phyloP scores from a whole-genome alignment of 2,329 filamentous ascomycete species.

The Phyllosticta citribraziliensis region DNA sequence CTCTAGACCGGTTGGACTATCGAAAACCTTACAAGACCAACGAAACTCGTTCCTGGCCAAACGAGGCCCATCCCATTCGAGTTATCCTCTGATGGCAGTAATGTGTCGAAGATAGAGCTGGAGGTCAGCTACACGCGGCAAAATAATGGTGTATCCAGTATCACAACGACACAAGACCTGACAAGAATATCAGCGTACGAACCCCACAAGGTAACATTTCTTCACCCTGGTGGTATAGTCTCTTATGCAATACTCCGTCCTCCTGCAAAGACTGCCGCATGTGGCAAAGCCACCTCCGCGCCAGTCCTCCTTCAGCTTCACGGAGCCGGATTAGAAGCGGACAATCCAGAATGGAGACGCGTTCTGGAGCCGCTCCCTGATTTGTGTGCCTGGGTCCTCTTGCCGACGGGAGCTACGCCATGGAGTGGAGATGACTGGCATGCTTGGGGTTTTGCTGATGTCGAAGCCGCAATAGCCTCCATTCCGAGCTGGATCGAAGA shows the following conservation, averaged over 20 bases:
- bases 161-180: slow-evolving; percentile 12
- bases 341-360: slow-evolving; percentile 36
- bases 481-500: slow-evolving; percentile 42
- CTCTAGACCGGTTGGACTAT: background rate
- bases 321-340: slow-evolving; percentile 48
- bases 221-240: slow-evolving; percentile 43
- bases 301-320: slow-evolving; percentile 45
- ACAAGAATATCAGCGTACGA: slow-evolving; percentile 22
- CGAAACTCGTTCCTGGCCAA: slow-evolving; percentile 25
- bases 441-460: slow-evolving; percentile 47
- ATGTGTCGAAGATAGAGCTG: slow-evolving; percentile 19
- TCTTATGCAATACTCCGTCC: slow-evolving; percentile 50
- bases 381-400: slow-evolving; percentile 45
- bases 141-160: slow-evolving; percentile 5
- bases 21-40: background rate
- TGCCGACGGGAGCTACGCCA: slow-evolving; percentile 47
- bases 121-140: slow-evolving; percentile 19
- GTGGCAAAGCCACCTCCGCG: slow-evolving; percentile 19
- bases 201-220: slow-evolving; percentile 45
- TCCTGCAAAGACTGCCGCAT: slow-evolving; percentile 34
- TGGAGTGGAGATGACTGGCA: slow-evolving; percentile 56
- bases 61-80: slow-evolving; percentile 32
- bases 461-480: slow-evolving; percentile 41
- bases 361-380: slow-evolving; percentile 42
- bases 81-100: slow-evolving; percentile 15